Base-by-base conservation (phyloP, 352 stramenopile species). In the Pythium phragmitis region DNA sequence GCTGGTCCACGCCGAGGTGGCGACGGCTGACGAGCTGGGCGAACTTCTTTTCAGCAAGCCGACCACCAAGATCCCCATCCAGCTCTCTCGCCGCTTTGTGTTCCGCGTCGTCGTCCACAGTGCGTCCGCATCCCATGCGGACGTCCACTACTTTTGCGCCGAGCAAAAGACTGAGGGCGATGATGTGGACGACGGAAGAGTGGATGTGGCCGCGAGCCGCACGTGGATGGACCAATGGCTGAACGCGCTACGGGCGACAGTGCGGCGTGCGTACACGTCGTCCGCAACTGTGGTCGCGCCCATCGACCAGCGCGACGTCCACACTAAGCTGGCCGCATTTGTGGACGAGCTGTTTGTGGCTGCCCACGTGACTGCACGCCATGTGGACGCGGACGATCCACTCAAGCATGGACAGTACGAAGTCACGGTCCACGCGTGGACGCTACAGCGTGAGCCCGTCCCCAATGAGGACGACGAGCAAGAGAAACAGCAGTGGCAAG, bases 21-120 rank as follows among this genome's bases (percentile, higher is more conserved):
- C 54, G 7, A 85, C 77, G 17, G 68, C 75, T 11, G 76, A 89
- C 28, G 80, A 88, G n/a, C 60, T 89, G 9, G 83, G 83, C 4
- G 77, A 72, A 19, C 46, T 88, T 19, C 75, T 83, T 14, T 53
- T 65, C n/a, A 52, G 48, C 39, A 51, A 46, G 26, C 26, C 26
- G 4, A 23, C 16, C 21, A 17, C 37, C 19, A 75, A 76, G 46
- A 63, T 77, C 30, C 64, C 72, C 7, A 60, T 85, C 19, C 75
- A 88, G 52, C 82, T 87, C 70, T 74, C 81, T 21, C 73, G 80
- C 13, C 75, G 85, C 13, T 92, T 91, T 54, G 81, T 92, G 11
- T 76, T 94, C 48, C 74, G 82, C 19, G 60, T 92, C 34, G 81
- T 62, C 3, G 72, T 34, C n/a, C 26, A 39, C 12, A 39, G 13